Percentiles rank a stretch among this genome's conserved stretches.
phyloP scores from a whole-genome alignment of 1,139 yeast species.

The Yamadazyma atmosphaerica region DNA sequence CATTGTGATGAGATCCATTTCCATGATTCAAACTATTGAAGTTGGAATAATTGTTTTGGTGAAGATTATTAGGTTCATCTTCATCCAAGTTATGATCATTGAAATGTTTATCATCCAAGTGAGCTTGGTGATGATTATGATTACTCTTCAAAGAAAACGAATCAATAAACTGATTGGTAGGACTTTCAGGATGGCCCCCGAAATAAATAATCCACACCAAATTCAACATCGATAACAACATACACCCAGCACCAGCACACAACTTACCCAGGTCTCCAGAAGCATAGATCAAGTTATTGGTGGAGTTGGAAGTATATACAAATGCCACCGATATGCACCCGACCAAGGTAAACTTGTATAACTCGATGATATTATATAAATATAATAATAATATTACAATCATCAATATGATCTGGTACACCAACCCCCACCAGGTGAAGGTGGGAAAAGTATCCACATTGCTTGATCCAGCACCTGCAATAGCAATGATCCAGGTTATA shows the following conservation, averaged over 20 bases:
- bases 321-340: constrained; percentile 66
- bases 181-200: constrained; percentile 79
- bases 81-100: constrained; percentile 20
- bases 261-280: constrained; percentile 60
- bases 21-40: constrained; percentile 8
- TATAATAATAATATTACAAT: constrained; percentile 58
- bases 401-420: constrained; percentile 68
- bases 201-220: constrained; percentile 82
- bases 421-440: constrained; percentile 98
- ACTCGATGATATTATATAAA: constrained; percentile 66
- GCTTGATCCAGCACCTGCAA: constrained; percentile 69
- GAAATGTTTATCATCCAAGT: constrained; percentile 18
- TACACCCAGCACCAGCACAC: constrained; percentile 93
- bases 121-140: constrained; percentile 26
- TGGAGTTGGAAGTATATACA: constrained; percentile 78
- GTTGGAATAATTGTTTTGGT: neutral
- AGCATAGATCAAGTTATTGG: constrained; percentile 75
- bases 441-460: constrained; percentile 57
- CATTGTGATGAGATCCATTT: neutral
- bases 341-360: constrained; percentile 65
- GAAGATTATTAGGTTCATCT: constrained; percentile 20
- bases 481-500: constrained; percentile 79
- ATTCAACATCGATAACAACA: constrained; percentile 77
- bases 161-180: constrained; percentile 81
- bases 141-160: constrained; percentile 53